Evolutionary conservation across 306 rosid species (phyloP), one percentile per base, ranked within the genome.

Genomic region (Malus sylvestris): DNA sequence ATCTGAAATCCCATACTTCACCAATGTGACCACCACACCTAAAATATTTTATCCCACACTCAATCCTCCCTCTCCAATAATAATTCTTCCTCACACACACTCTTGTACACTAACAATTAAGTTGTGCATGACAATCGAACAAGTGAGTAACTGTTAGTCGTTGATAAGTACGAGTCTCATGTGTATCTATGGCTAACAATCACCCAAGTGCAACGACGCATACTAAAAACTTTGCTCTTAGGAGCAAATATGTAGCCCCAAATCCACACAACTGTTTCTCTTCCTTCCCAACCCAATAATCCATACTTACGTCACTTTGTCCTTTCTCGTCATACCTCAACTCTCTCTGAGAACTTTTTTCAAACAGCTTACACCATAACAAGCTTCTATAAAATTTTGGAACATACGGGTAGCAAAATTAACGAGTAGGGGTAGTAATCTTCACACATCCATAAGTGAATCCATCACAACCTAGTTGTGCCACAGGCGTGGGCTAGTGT

Each of bases 1-100:
- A 81, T 64, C 80, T 81, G 77, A 79, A 76, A 71, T 73, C 64
- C 72, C 70, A 78, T 15, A 51, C 82, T 76, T 71, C 57, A 32
- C 71, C 80, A 67, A 42, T 62, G 18, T 42, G 33, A 51, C 44
- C 78, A 67, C 81, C 77, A 79, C 60, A 73, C 71, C 8, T 49
- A 49, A 49, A 49, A 51, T 15, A 15, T 2, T 38, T 38, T 38
- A 67, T 33, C 46, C 73, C 76, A 49, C 81, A 57, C 19, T 49
- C 68, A 8, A 30, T 51, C 30, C 11, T 27, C 80, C 40, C 74
- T 53, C 20, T 70, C 78, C 66, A 52, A 68, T 9, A 63, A 29
- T 52, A 57, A 76, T 29, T 40, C 33, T 16, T 63, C 32, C 14
- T 23, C 14, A 59, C 32, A 10, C 25, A n/a, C 64, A 59, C 64